A percentile compares a stretch with the other conserved stretches of the same genome.
phyloP scores from a whole-genome alignment of 192 early-diverging fungal species.

The Obelidium mucronatum region DNA sequence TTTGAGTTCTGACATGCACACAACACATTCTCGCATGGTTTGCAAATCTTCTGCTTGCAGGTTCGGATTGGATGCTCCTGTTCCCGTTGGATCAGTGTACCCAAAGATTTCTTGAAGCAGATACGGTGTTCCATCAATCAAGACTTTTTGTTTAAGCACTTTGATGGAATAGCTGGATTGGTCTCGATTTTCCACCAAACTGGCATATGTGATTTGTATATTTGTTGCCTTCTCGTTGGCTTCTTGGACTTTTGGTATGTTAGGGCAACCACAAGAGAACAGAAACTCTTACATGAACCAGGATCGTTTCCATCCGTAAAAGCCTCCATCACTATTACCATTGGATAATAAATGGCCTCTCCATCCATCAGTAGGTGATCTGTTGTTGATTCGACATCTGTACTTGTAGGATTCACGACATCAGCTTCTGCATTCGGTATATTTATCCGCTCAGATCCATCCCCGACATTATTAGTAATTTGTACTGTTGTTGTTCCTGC shows the following conservation, averaged over 20 bases:
- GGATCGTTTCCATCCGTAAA: slow-evolving; percentile 15
- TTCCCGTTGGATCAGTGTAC: slow-evolving; percentile 47
- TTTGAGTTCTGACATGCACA: slow-evolving; percentile 77
- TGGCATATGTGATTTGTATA: slow-evolving; percentile 32
- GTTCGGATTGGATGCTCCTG: slow-evolving; percentile 22
- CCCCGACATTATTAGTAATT: background rate
- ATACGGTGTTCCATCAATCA: slow-evolving; percentile 50
- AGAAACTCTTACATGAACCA: too few species aligned
- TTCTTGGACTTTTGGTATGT: background rate
- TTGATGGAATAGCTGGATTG: slow-evolving; percentile 7
- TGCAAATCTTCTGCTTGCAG: slow-evolving; percentile 10
- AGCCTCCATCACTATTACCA: slow-evolving; percentile 28
- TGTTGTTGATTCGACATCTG: background rate
- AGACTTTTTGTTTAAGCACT: slow-evolving; percentile 37
- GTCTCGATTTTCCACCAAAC: slow-evolving; percentile 18
- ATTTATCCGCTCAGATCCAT: background rate
- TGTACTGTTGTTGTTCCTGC: background rate
- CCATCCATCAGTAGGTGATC: background rate
- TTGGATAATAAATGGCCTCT: slow-evolving; percentile 22
- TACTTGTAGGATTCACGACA: background rate
- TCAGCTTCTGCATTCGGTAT: background rate
- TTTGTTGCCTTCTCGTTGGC: background rate
- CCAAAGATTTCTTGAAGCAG: slow-evolving; percentile 68
- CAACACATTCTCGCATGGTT: slow-evolving; percentile 72
- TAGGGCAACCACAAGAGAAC: too few species aligned